phyloP scores from a whole-genome alignment of 2,329 filamentous ascomycete genomes.

The Neopestalotiopsis clavispora region DNA sequence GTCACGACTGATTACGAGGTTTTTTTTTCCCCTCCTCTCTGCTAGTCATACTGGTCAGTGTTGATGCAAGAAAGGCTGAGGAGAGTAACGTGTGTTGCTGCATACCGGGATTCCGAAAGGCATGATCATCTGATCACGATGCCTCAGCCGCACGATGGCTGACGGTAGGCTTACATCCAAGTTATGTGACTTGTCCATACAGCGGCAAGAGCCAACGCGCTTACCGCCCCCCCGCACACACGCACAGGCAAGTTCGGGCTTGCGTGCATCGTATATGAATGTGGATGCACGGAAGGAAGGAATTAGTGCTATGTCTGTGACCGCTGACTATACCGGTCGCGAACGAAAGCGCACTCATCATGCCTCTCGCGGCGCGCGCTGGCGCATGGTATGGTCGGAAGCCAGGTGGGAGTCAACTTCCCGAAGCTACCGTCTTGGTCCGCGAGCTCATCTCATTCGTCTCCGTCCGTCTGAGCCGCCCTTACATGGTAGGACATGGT shows the following conservation, averaged over 20 bases:
- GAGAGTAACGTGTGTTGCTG: neutral
- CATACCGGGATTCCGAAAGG: neutral
- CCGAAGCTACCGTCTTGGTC: neutral
- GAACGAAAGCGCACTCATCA: no score
- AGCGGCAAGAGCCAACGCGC: neutral
- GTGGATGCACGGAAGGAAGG: no score
- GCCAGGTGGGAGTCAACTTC: neutral
- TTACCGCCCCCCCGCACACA: neutral
- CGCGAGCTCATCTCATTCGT: neutral
- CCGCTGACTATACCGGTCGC: no score
- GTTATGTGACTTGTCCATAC: neutral
- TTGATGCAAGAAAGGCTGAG: neutral
- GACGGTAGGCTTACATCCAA: neutral
- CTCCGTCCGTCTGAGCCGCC: neutral
- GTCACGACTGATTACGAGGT: neutral
- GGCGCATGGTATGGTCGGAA: no score
- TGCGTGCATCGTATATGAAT: no score
- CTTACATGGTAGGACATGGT: neutral
- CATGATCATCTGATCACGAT: neutral
- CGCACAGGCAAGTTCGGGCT: no score
- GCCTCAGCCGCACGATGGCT: neutral
- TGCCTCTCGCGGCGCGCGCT: no score
- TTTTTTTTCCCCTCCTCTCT: neutral
- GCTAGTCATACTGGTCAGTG: neutral
- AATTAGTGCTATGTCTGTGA: no score